Evolutionary conservation across 345 rosid species (phyloP).

Genomic region (Aquilaria sinensis): DNA sequence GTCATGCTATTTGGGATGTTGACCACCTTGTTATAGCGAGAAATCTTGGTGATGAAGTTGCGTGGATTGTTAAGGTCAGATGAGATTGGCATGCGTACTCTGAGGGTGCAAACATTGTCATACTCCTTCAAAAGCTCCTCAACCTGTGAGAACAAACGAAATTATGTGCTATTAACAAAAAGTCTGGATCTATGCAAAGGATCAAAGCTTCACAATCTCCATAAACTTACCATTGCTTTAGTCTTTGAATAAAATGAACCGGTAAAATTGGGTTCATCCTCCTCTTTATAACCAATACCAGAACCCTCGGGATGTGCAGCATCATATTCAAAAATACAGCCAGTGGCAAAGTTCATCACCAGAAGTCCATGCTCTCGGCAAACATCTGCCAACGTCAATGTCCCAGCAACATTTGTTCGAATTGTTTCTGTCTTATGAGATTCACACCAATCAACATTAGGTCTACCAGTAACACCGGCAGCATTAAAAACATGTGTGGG

Average conservation of each 20-base stretch:
- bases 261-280: constrained; percentile 66
- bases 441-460: constrained; percentile 97
- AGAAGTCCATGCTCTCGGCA: constrained; percentile 71
- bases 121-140: constrained; percentile 85
- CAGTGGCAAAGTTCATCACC: constrained; percentile 85
- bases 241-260: constrained; percentile 90
- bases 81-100: constrained; percentile 94
- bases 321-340: constrained; percentile 89
- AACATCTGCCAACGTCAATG: constrained; percentile 75
- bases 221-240: constrained; percentile 61
- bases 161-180: background rate
- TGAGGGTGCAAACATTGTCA: constrained; percentile 84
- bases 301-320: constrained; percentile 75
- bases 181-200: background rate
- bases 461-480: constrained; percentile 92
- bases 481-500: constrained; percentile 92
- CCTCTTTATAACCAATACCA: constrained; percentile 79
- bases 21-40: constrained; percentile 86
- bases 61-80: constrained; percentile 86
- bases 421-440: constrained; percentile 85
- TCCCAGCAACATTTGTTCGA: constrained; percentile 83
- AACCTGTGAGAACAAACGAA: constrained; percentile 37
- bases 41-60: constrained; percentile 87
- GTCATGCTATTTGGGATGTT: constrained; percentile 97
- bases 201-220: background rate